Evolutionary conservation across 2,329 filamentous ascomycete genomes (phyloP), one percentile per base, ranked within the genome.

Genomic region (Botrytis cinerea): DNA sequence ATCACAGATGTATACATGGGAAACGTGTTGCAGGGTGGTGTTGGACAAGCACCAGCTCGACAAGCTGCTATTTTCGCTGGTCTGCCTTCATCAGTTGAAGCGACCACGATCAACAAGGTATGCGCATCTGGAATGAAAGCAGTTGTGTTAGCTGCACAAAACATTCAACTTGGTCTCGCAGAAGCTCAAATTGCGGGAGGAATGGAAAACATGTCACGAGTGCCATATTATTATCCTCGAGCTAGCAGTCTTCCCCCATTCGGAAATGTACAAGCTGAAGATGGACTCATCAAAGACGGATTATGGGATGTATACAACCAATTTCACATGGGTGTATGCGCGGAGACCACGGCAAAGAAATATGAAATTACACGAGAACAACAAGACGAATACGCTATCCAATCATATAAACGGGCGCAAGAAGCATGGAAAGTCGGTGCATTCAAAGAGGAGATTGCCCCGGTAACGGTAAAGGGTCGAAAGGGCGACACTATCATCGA

Each of bases 1-100:
- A 93, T 98, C 80, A 92, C 91, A 76, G 93, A 97, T 83, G 94
- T 98, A 25, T 98, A 98, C 85, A 97, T 98, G 93, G 96, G 96
- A 81, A 97, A 98, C 80, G 96, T 98, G 16, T 87, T 98, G 59
- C 91, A 94, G 82, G 95, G 88, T 62, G 89, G 88, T 28, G 88
- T 96, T 9, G 96, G 96, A 63, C 96, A 99, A 84, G 90, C 96
- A 0, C 96, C 96, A 2, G 95, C 96, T 35, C 90, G 96, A 67
- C 96, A 99, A 84, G 96, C 96, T 18, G 86, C 90, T 77, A 92
- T 98, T 74, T 95, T 97, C 80, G 94, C 96, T 6, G 95, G 95
- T 2, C 89, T 98, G 6, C 88, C 94, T 16, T 85, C 90, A n/a
- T 89, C 87, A 10, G 88, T 97, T 73, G 96, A 99, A 84, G 92